Evolutionary conservation across 2,329 filamentous ascomycete species (phyloP), one percentile per base, ranked within the genome.

Genomic region (Pyrenophora seminiperda): DNA sequence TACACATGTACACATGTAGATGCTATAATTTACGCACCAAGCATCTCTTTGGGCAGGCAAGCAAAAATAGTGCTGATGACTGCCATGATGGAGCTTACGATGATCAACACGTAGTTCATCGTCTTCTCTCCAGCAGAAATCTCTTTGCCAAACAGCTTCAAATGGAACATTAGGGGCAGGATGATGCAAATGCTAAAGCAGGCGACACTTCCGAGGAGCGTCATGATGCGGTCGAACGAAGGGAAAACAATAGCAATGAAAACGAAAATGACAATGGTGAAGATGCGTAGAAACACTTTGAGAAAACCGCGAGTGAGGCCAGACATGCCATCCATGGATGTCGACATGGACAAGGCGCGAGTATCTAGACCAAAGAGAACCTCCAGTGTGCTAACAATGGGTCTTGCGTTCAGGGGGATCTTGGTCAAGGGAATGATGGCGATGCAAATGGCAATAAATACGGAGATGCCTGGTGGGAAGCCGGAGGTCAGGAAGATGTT

Each of bases 121-220:
- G 83, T 70, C 63, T 83, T 85, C 73, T 96, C 90, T 17, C 70
- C 68, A 1, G 72, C 59, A 1, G 79, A 76, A 37, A 97, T 83
- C 53, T 93, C 86, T 41, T 84, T 81, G 38, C 86, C 85, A 70
- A 96, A 97, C 1, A 97, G 84, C 75, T 92, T 96, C 48, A 97
- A 76, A 67, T 97, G 91, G 69, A 99, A 97, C 4, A 86, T 82
- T 24, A 96, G 77, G 0, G 93, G 94, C 41, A 99, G 79, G 73
- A 96, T 91, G 59, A 97, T 86, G 74, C 93, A 97, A 59, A 97
- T 95, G 14, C 90, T 90, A 64, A 96, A 96, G 75, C 93, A 97
- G 13, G 96, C 81, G 3, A 91, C 88, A 31, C 89, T 90, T 10
- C 94, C 93, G 76, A 97, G 86, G 54, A 96, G 86, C 3, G 89